Conservation (phyloP, 2,329 filamentous ascomycete genomes). For the Pezicula radicicola region DNA sequence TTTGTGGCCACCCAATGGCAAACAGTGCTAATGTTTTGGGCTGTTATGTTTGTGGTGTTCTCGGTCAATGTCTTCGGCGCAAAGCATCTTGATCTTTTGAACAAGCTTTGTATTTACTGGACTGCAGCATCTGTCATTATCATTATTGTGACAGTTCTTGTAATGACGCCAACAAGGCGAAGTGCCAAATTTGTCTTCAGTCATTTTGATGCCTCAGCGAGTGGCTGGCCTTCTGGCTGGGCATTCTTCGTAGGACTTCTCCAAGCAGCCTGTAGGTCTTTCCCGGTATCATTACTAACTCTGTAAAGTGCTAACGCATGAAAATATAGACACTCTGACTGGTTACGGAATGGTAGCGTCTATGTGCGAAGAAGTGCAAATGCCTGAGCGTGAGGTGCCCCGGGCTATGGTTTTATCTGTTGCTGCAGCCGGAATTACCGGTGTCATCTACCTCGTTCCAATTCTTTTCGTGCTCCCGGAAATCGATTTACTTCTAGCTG, state of each 20-base stretch:
- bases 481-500: conserved; percentile 58
- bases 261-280: conserved; percentile 45
- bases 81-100: conserved; percentile 62
- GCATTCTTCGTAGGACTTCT: conserved; percentile 70
- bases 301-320: conserved; percentile 3
- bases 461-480: conserved; percentile 74
- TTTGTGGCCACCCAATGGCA: conserved; percentile 67
- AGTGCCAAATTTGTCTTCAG: conserved; percentile 63
- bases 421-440: conserved; percentile 62
- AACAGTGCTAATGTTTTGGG: conserved; percentile 71
- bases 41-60: conserved; percentile 63
- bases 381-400: conserved; percentile 65
- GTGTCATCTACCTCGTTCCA: conserved; percentile 66
- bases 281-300: neutral
- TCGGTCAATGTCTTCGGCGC: conserved; percentile 62
- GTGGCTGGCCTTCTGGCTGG: conserved; percentile 68
- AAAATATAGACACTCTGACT: conserved; percentile 50
- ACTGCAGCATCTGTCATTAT: conserved; percentile 64
- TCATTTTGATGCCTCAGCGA: conserved; percentile 63
- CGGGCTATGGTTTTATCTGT: conserved; percentile 70
- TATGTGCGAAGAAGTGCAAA: conserved; percentile 72
- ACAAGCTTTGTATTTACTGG: conserved; percentile 73
- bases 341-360: conserved; percentile 70
- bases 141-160: conserved; percentile 59
- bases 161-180: conserved; percentile 53